phyloP scores from a whole-genome alignment of 192 early-diverging fungal species.

The Entomortierella beljakovae region DNA sequence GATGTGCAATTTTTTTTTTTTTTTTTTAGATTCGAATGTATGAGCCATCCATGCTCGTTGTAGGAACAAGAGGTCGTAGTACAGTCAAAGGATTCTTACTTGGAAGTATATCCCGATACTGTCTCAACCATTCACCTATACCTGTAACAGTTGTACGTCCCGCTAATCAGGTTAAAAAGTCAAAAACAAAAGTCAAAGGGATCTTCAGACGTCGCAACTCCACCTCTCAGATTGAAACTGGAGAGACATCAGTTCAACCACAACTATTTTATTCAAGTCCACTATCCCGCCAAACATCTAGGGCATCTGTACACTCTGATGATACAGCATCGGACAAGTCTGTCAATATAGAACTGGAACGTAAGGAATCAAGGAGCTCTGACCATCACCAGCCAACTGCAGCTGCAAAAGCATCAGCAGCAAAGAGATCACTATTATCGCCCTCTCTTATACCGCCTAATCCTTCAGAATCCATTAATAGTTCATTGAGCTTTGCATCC shows the following conservation, averaged over 20 bases:
- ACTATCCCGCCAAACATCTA: constrained; percentile 25
- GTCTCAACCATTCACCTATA: constrained; percentile 72
- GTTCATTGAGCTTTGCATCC: constrained; percentile 32
- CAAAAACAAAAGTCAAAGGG: constrained; percentile 49
- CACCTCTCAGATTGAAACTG: not conserved
- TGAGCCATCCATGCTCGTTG: constrained; percentile 75
- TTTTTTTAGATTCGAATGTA: constrained; percentile 64
- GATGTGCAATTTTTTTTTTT: not conserved
- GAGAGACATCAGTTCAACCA: not conserved
- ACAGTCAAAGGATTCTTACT: constrained; percentile 73
- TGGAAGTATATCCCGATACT: constrained; percentile 76
- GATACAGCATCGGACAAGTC: not conserved
- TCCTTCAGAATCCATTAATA: constrained; percentile 18
- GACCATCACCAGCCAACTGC: constrained; percentile 9
- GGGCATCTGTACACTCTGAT: constrained; percentile 11
- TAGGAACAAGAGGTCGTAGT: constrained; percentile 77
- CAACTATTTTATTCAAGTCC: constrained; percentile 32
- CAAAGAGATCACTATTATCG: constrained; percentile 1
- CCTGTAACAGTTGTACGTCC: constrained; percentile 77
- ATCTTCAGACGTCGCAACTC: constrained; percentile 36
- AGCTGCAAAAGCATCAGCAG: constrained; percentile 28
- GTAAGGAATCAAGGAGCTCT: constrained; percentile 8
- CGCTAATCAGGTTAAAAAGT: constrained; percentile 55
- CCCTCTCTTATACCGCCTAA: constrained; percentile 11
- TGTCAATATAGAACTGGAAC: not conserved